Evolutionary conservation across 495 filamentous ascomycete genomes (phyloP), one percentile per base, ranked within the genome.

Genomic region (Thermothielavioides terrestris): DNA sequence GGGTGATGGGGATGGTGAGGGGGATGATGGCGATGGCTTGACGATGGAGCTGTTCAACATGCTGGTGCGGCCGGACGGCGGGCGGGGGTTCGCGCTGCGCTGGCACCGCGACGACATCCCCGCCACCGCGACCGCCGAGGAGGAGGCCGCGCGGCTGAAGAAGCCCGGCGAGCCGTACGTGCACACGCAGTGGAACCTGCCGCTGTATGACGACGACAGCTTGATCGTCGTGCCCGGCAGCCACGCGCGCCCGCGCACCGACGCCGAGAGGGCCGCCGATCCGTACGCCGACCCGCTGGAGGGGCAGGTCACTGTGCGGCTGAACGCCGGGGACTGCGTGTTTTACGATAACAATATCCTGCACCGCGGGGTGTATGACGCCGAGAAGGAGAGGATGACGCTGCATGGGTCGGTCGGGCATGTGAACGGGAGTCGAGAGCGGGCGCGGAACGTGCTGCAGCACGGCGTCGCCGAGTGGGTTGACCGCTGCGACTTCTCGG

Each of bases 321-420:
- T 90, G 54, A 65, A 78, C 56, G 70, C 85, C 0, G 88, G 87
- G 0, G 87, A 91, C 63, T 74, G 83, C 7, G 83, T 85, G 30
- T 94, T 94, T 59, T 91, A 94, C 61, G 79, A 94, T 66, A 90
- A 88, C 53, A 90, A 94, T 67, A 91, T 94, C 44, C 52, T 91
- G 61, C 88, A 94, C 49, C 74, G 87, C 1, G 88, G 85, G 1
- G 77, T 83, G n/a, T 94, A 94, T 58, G 67, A 71, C 4, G 67
- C 60, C 0, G 56, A 49, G n/a, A 75, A 69, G 58, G 81, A 84
- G 64, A 65, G 88, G 51, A 69, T 86, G 69, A 94, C 87, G 58
- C 58, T 90, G 67, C 87, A 94, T 72, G 88, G 86, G n/a, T 83
- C 82, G 58, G 71, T 94, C 34, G 86, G 87, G 9, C 68, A 80